Evolutionary conservation across 2,329 filamentous ascomycete species (phyloP), one percentile per base, ranked within the genome.

Genomic region (Colletotrichum tanaceti): DNA sequence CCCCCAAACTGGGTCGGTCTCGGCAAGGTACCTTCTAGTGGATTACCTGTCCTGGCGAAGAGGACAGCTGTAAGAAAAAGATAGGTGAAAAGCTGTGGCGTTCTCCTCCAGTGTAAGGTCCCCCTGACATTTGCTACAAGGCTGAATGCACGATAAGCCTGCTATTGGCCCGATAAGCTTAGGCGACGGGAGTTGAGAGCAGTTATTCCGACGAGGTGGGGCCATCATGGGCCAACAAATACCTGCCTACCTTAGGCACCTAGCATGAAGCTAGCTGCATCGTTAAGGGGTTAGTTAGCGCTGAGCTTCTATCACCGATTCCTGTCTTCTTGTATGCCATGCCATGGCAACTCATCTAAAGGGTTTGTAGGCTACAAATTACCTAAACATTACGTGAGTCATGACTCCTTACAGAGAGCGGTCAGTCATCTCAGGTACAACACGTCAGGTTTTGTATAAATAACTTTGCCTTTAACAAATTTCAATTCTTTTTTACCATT

Each of bases 41-140:
- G 62, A 46, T 61, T 65, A 69, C 66, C 49, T 69, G 63, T 55
- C 63, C 66, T 60, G 57, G 62, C 62, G 62, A 69, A 69, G 66
- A 69, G 66, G 66, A 69, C 66, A 69, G 66, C 66, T 69, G 62
- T 69, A 66, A 61, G 43, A 47, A 69, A 70, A 49, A 59, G 49
- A 22, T 44, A 49, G n/a, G 57, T 59, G 55, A 70, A 59, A 57
- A 53, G 58, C 55, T 58, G 63, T 62, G 64, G 67, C 63, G 46
- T 53, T 28, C 16, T 49, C 38, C 32, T 38, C 16, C 16, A 53
- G 39, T 54, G n/a, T 39, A 24, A 39, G n/a, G 32, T 10, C n/a
- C 32, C 32, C 52, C 52, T 54, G 32, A 35, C n/a, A 47, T 10
- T 10, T 24, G 24, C 46, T 59, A 64, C 64, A 63, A 67, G 67